Evolutionary conservation across 2,329 filamentous ascomycete genomes (phyloP).

Genomic region (Tricladium varicosporioides): DNA sequence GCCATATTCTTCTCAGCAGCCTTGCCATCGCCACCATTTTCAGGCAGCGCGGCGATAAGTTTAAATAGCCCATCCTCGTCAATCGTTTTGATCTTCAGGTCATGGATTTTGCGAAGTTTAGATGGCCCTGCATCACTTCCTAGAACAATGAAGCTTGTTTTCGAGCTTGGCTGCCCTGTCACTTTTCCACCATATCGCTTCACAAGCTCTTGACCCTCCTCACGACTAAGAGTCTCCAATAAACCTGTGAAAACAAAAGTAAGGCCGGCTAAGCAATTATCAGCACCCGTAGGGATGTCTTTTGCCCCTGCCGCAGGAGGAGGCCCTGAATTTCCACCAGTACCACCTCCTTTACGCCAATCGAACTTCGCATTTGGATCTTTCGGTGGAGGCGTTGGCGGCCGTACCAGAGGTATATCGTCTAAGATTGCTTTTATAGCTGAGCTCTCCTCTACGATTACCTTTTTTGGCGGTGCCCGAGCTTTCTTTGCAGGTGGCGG

Average conservation of each 20-base stretch:
- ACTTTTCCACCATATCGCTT: conserved; percentile 95
- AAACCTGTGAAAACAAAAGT: conserved; percentile 96
- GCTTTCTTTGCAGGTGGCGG: conserved; percentile 35
- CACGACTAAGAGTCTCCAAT: conserved; percentile 74
- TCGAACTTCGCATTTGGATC: conserved; percentile 75
- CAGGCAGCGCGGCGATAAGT: conserved; percentile 76
- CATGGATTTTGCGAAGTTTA: conserved; percentile 83
- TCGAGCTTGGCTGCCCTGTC: conserved; percentile 79
- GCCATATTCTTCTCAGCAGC: conserved; percentile 82
- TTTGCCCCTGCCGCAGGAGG: conserved; percentile 57
- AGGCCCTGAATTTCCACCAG: conserved; percentile 60
- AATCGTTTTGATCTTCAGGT: conserved; percentile 83
- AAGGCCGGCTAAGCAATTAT: conserved; percentile 86
- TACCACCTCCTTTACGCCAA: conserved; percentile 61
- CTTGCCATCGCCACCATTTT: conserved; percentile 83
- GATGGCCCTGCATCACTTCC: conserved; percentile 89
- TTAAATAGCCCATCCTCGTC: conserved; percentile 90
- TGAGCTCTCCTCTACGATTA: conserved; percentile 63
- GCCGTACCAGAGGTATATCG: conserved; percentile 76
- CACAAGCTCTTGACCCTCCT: conserved; percentile 81
- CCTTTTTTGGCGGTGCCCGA: conserved; percentile 51
- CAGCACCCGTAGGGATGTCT: conserved; percentile 77
- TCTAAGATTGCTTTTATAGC: conserved; percentile 82
- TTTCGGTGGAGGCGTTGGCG: conserved; percentile 79
- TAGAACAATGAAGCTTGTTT: conserved; percentile 91